Base-by-base conservation (phyloP, 805 yeast species). In the Clavispora santaluciae region DNA sequence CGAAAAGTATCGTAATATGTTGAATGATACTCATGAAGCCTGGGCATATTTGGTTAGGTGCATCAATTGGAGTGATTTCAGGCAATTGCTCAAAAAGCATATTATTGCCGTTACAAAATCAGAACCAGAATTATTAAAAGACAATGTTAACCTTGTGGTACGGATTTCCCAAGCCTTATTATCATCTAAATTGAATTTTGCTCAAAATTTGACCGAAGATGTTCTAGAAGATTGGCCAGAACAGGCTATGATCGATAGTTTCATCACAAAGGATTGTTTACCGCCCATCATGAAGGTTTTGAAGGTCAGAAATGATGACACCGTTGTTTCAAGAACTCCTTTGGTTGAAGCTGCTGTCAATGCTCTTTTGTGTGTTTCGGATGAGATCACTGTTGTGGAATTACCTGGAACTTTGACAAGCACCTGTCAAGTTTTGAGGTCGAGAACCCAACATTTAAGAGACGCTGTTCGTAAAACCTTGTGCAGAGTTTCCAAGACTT, bases 361-460 rank as follows among this genome's bases (percentile, higher is more conserved):
- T 40, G 73, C 86, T 43, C 62, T 86, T 20, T 66, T 78, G 50
- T 78, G 87, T 38, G 69, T 91, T 31, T 67, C 83, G 0, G 68
- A 72, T 9, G 81, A 77, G 2, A 66, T 69, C 18, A 66, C 86
- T 21, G 75, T 73, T 15, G 54, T 70, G 4, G 78, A 80, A 37
- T 70, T 93, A 18, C 95, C 98, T 0, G 93, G 95, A 18, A 75
- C 85, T 10, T 69, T 93, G 48, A 86, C 96, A 0, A 79, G 81
- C 48, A 73, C 89, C n/a, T 89, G 96, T 59, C 97, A 91, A 58
- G 83, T 87, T 22, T 70, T 93, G 59, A 74, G 96, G 50, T 79
- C 93, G 21, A 79, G 87, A 56, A 78, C 90, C 3, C 96, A 88
- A 59, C 95, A 85, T 45, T 68, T 90, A 30, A 80, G 99, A 65